These are phyloP conservation scores for Meira nashicola DNA, from an alignment of 1,284 basidiomycete genomes.

Conservation along the genomic window DNA sequence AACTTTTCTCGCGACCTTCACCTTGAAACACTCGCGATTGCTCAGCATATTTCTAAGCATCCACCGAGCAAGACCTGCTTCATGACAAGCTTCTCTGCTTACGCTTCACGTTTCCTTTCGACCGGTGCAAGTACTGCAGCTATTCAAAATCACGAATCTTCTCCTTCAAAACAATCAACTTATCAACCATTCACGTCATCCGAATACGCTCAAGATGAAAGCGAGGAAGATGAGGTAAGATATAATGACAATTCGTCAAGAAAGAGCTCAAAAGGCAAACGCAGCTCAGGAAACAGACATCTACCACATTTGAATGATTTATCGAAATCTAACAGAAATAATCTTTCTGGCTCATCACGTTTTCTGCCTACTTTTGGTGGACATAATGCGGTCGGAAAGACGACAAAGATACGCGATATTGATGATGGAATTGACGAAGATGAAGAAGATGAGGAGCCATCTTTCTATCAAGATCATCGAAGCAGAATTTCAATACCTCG, in stretches of 20 bases:
- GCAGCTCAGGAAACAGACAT: not conserved
- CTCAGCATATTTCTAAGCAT: not conserved
- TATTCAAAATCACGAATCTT: not conserved
- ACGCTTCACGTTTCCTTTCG: constrained; percentile 18
- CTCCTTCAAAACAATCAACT: not conserved
- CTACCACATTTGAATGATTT: constrained; percentile 1
- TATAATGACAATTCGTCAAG: not conserved
- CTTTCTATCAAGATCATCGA: not conserved
- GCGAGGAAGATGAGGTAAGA: not conserved
- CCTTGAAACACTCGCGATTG: not conserved
- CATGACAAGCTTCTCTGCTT: constrained; percentile 18
- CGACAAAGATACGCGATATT: not conserved
- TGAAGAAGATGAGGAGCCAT: constrained; percentile 13
- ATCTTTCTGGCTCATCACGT: not conserved
- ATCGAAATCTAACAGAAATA: not conserved
- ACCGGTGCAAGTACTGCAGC: constrained; percentile 4
- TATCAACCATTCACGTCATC: constrained; percentile 9
- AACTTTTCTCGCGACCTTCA: not conserved
- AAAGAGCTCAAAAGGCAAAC: no score
- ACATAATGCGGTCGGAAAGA: no score
- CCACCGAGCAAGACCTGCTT: not conserved
- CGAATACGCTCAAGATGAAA: constrained; percentile 8
- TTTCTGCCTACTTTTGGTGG: no score
- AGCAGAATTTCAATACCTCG: not conserved
- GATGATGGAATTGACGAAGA: constrained; percentile 13